phyloP scores from a whole-genome alignment of 495 filamentous ascomycete species.

The Aspergillus wentii region DNA sequence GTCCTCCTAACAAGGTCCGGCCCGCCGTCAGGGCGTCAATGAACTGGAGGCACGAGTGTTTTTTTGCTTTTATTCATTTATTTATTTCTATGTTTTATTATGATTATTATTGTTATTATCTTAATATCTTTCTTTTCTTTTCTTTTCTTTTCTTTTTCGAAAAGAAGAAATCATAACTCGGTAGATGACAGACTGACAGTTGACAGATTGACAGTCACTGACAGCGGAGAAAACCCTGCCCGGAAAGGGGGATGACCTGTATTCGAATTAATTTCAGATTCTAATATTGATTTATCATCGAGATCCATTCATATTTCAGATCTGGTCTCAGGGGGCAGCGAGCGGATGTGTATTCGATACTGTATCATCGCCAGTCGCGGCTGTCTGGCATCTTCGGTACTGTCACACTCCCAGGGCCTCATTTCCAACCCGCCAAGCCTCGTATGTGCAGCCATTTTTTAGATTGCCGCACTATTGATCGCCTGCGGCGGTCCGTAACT shows the following conservation, averaged over 20 bases:
- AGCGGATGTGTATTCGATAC: too few relatives aligned
- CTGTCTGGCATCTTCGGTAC: slow-evolving; percentile 7
- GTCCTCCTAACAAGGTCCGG: neutral
- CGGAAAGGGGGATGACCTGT: too few relatives aligned
- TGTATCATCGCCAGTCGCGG: slow-evolving; percentile 29
- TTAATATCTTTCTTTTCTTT: too few relatives aligned
- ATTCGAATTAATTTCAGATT: too few relatives aligned
- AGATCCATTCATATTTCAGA: too few relatives aligned
- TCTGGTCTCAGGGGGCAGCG: too few relatives aligned
- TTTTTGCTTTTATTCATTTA: neutral
- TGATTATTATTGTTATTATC: neutral
- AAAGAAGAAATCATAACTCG: neutral
- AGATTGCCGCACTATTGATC: slow-evolving; percentile 12
- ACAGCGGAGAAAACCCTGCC: too few relatives aligned
- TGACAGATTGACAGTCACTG: neutral
- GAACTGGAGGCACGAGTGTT: neutral
- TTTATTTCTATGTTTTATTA: neutral
- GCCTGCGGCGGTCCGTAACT: slow-evolving; percentile 9
- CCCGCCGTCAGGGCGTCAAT: too few relatives aligned
- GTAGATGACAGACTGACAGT: neutral
- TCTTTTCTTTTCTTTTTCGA: slow-evolving; percentile 7
- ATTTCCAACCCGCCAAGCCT: slow-evolving; percentile 12
- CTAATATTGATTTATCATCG: neutral
- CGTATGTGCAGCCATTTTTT: slow-evolving; percentile 10
- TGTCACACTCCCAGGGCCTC: too few relatives aligned